Evolutionary conservation across 2,329 filamentous ascomycete genomes (phyloP).

Genomic region (Aureobasidium namibiae): DNA sequence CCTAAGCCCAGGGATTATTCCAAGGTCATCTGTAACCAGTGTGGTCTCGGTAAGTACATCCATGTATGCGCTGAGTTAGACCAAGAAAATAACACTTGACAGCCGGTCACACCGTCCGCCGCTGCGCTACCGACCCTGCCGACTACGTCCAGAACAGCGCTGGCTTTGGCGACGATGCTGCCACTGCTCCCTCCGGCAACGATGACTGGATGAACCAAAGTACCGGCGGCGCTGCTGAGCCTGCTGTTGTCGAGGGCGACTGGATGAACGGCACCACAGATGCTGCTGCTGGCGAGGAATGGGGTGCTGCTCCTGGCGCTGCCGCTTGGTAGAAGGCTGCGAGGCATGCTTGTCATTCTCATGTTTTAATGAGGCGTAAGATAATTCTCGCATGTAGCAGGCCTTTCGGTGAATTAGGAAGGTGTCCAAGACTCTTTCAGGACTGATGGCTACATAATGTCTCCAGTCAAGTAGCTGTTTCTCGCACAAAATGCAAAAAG

Average conservation of each 20-base stretch:
- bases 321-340: neutral
- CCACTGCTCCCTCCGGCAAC: neutral
- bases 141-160: neutral
- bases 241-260: neutral
- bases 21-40: slow-evolving; percentile 37
- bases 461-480: neutral
- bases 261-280: neutral
- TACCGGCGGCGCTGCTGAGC: neutral
- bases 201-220: neutral
- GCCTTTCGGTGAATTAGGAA: no score
- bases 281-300: neutral
- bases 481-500: neutral
- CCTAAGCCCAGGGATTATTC: slow-evolving; percentile 47
- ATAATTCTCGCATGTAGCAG: neutral
- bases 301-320: neutral
- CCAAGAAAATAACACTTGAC: neutral
- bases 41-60: slow-evolving; percentile 20
- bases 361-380: neutral
- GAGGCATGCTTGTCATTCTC: neutral
- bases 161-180: neutral
- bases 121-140: neutral
- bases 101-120: slow-evolving; percentile 1
- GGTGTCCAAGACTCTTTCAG: neutral
- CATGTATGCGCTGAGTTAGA: no score
- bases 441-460: neutral